phyloP scores from a whole-genome alignment of 1,139 yeast genomes.

The Pichia sp. region DNA sequence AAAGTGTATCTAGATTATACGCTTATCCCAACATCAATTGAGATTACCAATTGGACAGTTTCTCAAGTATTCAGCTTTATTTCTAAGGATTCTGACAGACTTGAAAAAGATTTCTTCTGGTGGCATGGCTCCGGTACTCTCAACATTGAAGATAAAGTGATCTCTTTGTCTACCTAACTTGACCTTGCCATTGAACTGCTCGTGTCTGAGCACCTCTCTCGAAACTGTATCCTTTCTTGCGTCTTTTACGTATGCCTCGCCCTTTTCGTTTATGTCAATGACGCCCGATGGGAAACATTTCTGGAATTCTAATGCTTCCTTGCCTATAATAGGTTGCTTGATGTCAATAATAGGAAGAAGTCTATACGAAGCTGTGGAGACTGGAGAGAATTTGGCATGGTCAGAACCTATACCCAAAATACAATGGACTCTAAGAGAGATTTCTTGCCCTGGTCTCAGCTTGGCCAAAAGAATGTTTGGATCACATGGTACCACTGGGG shows the following conservation, averaged over 20 bases:
- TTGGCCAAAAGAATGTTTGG: constrained; percentile 89
- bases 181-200: constrained; percentile 83
- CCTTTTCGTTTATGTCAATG: constrained; percentile 64
- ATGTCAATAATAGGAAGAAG: constrained; percentile 88
- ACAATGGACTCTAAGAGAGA: constrained; percentile 85
- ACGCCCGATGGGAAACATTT: constrained; percentile 93
- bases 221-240: constrained; percentile 94
- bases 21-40: constrained; percentile 17
- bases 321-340: constrained; percentile 68
- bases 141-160: constrained; percentile 90
- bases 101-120: constrained; percentile 95
- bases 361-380: constrained; percentile 95
- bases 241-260: constrained; percentile 77
- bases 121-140: constrained; percentile 93
- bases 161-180: constrained; percentile 87
- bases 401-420: constrained; percentile 88
- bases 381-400: constrained; percentile 97
- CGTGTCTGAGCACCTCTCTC: constrained; percentile 91
- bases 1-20: neutral
- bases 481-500: constrained; percentile 74
- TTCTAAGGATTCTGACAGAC: constrained; percentile 76
- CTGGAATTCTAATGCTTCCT: constrained; percentile 72
- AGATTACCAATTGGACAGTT: constrained; percentile 69
- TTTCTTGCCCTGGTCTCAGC: constrained; percentile 95
- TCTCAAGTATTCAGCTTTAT: constrained; percentile 79